Evolutionary conservation across 805 yeast genomes (phyloP).

Genomic region (Yarrowia sp.): DNA sequence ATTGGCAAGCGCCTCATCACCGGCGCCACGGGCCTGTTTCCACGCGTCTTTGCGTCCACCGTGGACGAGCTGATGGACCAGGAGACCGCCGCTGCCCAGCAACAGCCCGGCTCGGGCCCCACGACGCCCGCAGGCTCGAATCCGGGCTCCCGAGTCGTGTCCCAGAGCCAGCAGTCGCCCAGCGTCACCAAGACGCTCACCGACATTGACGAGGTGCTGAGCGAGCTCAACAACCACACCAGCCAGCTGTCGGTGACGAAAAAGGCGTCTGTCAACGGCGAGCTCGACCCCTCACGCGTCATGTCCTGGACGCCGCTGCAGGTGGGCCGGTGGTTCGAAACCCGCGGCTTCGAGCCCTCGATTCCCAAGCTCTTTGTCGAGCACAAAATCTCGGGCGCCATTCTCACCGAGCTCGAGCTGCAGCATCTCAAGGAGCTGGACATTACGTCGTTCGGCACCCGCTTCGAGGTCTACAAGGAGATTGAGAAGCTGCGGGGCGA

Average conservation of each 20-base stretch:
- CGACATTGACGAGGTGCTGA: conserved; percentile 54
- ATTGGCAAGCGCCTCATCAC: conserved; percentile 76
- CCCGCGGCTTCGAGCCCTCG: conserved; percentile 72
- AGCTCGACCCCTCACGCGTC: conserved; percentile 19
- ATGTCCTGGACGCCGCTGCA: conserved; percentile 81
- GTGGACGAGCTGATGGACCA: conserved; percentile 43
- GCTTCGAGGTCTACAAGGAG: conserved; percentile 90
- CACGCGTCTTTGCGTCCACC: conserved; percentile 82
- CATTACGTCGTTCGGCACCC: conserved; percentile 89
- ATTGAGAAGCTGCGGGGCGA: conserved; percentile 63
- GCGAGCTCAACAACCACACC: conserved; percentile 45
- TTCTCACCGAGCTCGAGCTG: conserved; percentile 83
- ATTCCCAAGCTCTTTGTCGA: conserved; percentile 81
- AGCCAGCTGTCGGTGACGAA: conserved; percentile 41
- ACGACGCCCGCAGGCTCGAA: conserved; percentile 38
- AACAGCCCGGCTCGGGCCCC: not conserved
- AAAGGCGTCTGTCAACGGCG: not conserved
- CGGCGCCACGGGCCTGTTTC: conserved; percentile 84
- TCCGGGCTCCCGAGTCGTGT: conserved; percentile 5
- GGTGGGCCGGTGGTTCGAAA: conserved; percentile 77
- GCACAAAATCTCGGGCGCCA: conserved; percentile 89
- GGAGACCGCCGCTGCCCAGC: conserved; percentile 42
- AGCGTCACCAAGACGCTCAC: conserved; percentile 47
- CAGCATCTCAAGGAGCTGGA: conserved; percentile 89
- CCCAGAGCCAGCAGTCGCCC: conserved; percentile 33